A percentile compares a stretch with the other conserved stretches of the same genome.
These are phyloP conservation scores for Diaporthe sp. DNA, from an alignment of 2,329 filamentous ascomycete genomes.

Conservation along the genomic window DNA sequence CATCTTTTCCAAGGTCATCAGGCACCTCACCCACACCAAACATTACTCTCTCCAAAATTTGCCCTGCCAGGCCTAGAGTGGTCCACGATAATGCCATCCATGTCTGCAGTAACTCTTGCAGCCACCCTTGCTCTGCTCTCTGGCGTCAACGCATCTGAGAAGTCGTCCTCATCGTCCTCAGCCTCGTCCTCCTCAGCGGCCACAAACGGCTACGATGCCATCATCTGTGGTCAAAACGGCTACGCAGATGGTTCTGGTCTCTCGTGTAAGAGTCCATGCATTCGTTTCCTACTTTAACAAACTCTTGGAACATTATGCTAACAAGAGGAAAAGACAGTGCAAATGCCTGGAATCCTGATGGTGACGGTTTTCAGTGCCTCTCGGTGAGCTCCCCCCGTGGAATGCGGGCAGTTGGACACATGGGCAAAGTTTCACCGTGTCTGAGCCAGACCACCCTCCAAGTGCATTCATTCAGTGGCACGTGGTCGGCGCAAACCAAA, in stretches of 20 bases:
- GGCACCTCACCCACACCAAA: neutral
- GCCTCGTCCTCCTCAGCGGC: constrained; percentile 7
- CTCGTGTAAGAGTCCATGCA: constrained; percentile 26
- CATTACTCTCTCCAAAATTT: neutral
- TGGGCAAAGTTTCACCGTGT: neutral
- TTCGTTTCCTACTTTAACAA: neutral
- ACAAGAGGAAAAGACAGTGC: constrained; percentile 46
- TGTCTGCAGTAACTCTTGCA: constrained; percentile 28
- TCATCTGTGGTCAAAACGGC: constrained; percentile 48
- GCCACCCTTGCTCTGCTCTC: constrained; percentile 40
- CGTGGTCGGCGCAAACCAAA: neutral
- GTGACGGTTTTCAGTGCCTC: constrained; percentile 49
- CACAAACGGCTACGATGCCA: constrained; percentile 46
- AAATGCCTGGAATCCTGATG: constrained; percentile 51
- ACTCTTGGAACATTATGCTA: constrained; percentile 3
- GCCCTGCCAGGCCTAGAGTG: neutral
- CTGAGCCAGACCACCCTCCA: constrained; percentile 8
- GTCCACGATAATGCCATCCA: constrained; percentile 27
- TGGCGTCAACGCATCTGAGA: constrained; percentile 21
- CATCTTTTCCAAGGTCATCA: neutral
- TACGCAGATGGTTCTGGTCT: constrained; percentile 41
- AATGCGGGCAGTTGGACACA: neutral
- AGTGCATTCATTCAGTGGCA: neutral
- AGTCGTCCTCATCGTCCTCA: neutral
- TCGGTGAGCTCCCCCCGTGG: constrained; percentile 44